Evolutionary conservation across 257 asterid species (phyloP), one percentile per base, ranked within the genome.

Genomic region (Solanum sejunctum): DNA sequence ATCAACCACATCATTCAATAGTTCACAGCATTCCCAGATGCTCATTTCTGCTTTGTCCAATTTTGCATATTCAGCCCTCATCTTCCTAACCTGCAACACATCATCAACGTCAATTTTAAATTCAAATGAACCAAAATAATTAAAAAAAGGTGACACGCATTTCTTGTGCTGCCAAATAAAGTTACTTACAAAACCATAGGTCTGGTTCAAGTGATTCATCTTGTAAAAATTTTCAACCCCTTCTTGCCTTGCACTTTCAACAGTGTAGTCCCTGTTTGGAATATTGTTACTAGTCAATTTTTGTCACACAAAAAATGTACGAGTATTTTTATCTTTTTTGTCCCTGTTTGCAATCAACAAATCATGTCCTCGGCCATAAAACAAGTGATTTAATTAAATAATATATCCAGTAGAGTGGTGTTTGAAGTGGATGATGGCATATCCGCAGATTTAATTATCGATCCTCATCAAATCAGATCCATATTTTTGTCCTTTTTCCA

Each of bases 11-110:
- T 89, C 84, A 87, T 96, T 96, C 4, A 96, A 84, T 8, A 96
- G 94, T 83, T 96, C 98, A 86, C 98, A 96, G 28, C 98, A 94
- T 86, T 94, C 97, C 99, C 99, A 96, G 45, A 96, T 92, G 89
- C 98, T 93, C 99, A 95, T 94, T 81, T 92, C 97, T 18, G 87
- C 90, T 71, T 85, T 91, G 83, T 96, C 91, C 88, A 95, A 20
- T 80, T 92, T 94, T 55, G 87, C 88, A 85, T 92, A 96, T 58
- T 89, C 89, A 64, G 86, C 91, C 82, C 98, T 93, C 98, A 93
- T 96, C 86, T 47, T 90, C 81, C 86, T 93, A 83, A 96, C 98
- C 99, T 95, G 43, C 1, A 80, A 23, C 5, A 23, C 43, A 72
- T 45, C 21, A 21, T 73, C n/a, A 73, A 0, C 41, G 2, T 13